A percentile compares a stretch with the other conserved stretches of the same genome.
Evolutionary conservation across 225 moss, liverwort and hornwort species (phyloP).

Genomic region (Pseudisothecium myosuroides): DNA sequence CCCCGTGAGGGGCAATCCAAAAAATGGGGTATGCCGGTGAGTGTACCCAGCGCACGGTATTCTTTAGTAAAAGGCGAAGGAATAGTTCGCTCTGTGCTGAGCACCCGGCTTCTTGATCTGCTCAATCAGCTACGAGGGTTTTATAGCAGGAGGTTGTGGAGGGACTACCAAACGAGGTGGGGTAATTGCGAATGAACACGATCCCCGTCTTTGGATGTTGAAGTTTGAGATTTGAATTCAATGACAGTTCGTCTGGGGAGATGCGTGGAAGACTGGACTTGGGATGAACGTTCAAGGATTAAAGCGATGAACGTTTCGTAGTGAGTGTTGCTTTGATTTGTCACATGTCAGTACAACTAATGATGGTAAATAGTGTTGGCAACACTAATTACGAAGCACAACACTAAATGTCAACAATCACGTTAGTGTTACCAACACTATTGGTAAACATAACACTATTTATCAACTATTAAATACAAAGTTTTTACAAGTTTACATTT

Average conservation of each 20-base stretch:
- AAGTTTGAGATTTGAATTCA: background rate
- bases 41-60: slow-evolving; percentile 43
- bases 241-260: background rate
- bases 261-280: background rate
- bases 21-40: background rate
- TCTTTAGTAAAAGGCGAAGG: slow-evolving; percentile 64
- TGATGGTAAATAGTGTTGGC: no score
- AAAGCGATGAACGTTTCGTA: no score
- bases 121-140: accelerated
- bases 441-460: no score
- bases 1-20: background rate
- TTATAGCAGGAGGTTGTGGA: background rate
- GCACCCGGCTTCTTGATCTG: background rate
- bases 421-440: no score
- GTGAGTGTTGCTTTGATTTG: background rate
- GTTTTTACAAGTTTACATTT: no score
- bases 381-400: no score
- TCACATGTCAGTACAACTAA: background rate
- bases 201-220: no score
- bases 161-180: background rate
- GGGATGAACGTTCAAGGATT: background rate
- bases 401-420: no score
- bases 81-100: slow-evolving; percentile 45
- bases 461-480: no score
- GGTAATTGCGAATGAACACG: background rate